Evolutionary conservation across 1,284 basidiomycete genomes (phyloP).

Genomic region (Pseudomicrostroma phylloplanum): DNA sequence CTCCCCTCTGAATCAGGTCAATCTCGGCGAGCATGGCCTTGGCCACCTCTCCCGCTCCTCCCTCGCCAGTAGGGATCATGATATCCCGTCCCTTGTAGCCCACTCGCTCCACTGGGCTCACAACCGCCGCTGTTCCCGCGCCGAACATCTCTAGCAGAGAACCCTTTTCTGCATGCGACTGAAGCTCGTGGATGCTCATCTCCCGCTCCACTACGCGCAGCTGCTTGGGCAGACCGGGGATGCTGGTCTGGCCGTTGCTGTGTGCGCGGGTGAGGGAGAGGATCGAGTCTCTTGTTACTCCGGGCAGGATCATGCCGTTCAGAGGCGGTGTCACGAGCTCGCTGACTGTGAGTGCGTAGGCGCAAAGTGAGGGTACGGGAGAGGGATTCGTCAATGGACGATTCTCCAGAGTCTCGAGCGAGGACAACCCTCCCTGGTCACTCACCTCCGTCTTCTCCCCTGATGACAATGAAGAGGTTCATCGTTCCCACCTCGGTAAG

Average conservation of each 20-base stretch:
- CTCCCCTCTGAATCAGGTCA: constrained; percentile 81
- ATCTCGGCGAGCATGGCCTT: constrained; percentile 75
- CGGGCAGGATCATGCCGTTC: constrained; percentile 91
- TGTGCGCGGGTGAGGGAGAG: constrained; percentile 75
- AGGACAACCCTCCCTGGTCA: constrained; percentile 46
- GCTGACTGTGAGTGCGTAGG: constrained; percentile 9
- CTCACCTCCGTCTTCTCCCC: constrained; percentile 64
- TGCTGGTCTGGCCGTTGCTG: constrained; percentile 56
- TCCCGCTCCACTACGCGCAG: constrained; percentile 74
- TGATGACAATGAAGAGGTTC: constrained; percentile 88
- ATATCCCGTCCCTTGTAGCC: constrained; percentile 83
- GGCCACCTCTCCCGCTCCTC: constrained; percentile 80
- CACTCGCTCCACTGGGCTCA: constrained; percentile 60
- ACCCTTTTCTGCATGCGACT: constrained; percentile 65
- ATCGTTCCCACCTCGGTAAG: constrained; percentile 67
- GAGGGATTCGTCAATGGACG: neutral
- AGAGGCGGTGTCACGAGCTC: constrained; percentile 63
- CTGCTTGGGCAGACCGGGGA: constrained; percentile 51
- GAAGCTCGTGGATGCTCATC: constrained; percentile 82
- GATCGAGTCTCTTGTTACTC: constrained; percentile 82
- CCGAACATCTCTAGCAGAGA: constrained; percentile 86
- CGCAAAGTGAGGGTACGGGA: neutral
- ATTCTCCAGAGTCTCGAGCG: neutral
- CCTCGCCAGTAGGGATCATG: constrained; percentile 72
- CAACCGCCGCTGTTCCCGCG: constrained; percentile 63